Base-by-base conservation (phyloP, 148 eudicot genomes). In the Persicaria maculosa region DNA sequence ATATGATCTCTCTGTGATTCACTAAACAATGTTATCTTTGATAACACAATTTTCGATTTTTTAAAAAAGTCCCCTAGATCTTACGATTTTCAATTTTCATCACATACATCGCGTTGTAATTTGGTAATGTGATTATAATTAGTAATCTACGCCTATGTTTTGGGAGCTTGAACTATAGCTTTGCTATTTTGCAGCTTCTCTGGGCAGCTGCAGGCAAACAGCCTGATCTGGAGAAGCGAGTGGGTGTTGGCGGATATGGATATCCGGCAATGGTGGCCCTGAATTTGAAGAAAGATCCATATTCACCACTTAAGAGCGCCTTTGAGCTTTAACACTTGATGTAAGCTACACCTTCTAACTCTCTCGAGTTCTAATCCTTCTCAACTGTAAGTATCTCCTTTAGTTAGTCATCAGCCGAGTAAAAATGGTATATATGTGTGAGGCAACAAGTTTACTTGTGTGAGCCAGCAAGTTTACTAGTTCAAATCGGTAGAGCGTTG, bases 201-300 rank as follows among this genome's bases (percentile, higher is more conserved):
- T 95, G 98, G 98, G 83, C 88, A 19, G 93, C 91, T 70, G 93
- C 98, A 50, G 97, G 97, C 68, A 92, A 92, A 82, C 98, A 95
- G 82, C 83, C 91, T 31, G 96, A 92, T 83, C 96, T 95, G 31
- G 98, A 95, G 81, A 88, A 77, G 72, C 88, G 85, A n/a, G 92
- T 95, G 40, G 96, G 96, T 72, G 98, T 95, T 64, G 97, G 98
- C 55, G 98, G 98, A 64, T 95, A 92, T 74, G 98, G 98, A 6
- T 92, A 92, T 85, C 98, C 98, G 3, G 98, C 98, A 71, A 76
- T 95, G 93, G 96, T 95, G 54, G 98, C 98, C 62, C 86, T 95
- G 12, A 92, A 90, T 69, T 65, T 79, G 45, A 95, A 95, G 85
- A 95, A 95, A 78, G 91, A 87, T 69, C 96, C 88, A 74, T 95